Evolutionary conservation across 108 stramenopile genomes (phyloP).

Genomic region (Thalassiosira profunda): DNA sequence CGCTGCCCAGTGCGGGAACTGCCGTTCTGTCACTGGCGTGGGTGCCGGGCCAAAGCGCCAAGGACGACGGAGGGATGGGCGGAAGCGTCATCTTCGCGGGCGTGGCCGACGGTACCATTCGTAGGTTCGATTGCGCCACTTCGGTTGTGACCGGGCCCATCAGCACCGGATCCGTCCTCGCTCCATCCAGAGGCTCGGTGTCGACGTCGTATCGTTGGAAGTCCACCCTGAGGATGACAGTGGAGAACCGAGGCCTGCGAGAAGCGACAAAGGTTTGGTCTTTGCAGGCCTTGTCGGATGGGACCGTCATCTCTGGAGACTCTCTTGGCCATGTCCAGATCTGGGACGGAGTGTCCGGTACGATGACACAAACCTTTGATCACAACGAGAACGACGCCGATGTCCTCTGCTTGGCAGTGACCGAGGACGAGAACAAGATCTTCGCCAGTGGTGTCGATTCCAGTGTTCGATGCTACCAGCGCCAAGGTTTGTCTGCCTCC

Average conservation of each 20-base stretch:
- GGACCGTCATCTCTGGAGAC: constrained; percentile 91
- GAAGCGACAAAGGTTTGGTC: constrained; percentile 91
- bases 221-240: constrained; percentile 84
- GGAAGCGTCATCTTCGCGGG: constrained; percentile 88
- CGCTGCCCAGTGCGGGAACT: constrained; percentile 78
- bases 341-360: constrained; percentile 91
- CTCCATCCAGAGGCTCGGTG: constrained; percentile 26
- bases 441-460: constrained; percentile 96
- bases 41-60: constrained; percentile 40
- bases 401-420: constrained; percentile 85
- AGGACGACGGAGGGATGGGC: constrained; percentile 34
- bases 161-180: constrained; percentile 39
- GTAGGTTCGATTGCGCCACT: constrained; percentile 62
- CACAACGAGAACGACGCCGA: constrained; percentile 87
- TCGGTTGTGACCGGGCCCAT: constrained; percentile 32
- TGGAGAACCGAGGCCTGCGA: constrained; percentile 73
- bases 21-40: constrained; percentile 90
- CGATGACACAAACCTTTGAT: constrained; percentile 77
- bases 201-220: constrained; percentile 50
- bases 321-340: constrained; percentile 92
- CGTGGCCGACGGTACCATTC: constrained; percentile 94
- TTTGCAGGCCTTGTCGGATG: constrained; percentile 71
- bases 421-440: constrained; percentile 73
- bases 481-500: constrained; percentile 20
- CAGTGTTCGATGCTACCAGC: constrained; percentile 85